Percentiles rank a stretch among this genome's conserved stretches.
These are phyloP conservation scores for Colletotrichum sublineola DNA, from an alignment of 2,329 filamentous ascomycete species.

Conservation along the genomic window DNA sequence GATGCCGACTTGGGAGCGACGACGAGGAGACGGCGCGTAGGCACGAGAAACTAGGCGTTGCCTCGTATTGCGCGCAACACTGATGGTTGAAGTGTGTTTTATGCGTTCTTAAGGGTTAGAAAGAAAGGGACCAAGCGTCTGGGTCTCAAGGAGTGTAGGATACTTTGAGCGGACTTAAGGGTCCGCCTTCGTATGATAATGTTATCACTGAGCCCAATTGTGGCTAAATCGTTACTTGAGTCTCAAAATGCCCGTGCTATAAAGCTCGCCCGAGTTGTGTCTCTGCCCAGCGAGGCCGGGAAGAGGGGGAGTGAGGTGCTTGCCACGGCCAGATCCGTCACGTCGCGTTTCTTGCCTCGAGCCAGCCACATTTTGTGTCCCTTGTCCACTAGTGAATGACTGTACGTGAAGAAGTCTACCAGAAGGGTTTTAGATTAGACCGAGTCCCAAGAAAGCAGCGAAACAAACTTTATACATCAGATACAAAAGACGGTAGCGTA, in stretches of 20 bases:
- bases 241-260: not conserved
- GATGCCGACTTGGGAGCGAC: slow-evolving; percentile 54
- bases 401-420: no score
- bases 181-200: slow-evolving; percentile 26
- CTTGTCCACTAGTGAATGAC: no score
- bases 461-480: not conserved
- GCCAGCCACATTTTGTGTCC: not conserved
- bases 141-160: slow-evolving; percentile 19
- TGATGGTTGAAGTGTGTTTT: not conserved
- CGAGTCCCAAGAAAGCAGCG: not conserved
- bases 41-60: slow-evolving; percentile 50
- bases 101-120: not conserved
- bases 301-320: not conserved
- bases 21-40: slow-evolving; percentile 54
- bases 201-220: slow-evolving; percentile 18
- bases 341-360: not conserved
- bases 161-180: slow-evolving; percentile 5
- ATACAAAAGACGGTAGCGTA: not conserved
- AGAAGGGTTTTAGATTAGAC: not conserved
- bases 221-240: not conserved
- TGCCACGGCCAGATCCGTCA: not conserved
- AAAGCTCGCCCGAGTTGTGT: not conserved
- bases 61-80: slow-evolving; percentile 22
- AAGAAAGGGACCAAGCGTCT: not conserved
- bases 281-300: not conserved